Evolutionary conservation across 179 eudicot species (phyloP), one percentile per base, ranked within the genome.

Genomic region (Camellia oleifera): DNA sequence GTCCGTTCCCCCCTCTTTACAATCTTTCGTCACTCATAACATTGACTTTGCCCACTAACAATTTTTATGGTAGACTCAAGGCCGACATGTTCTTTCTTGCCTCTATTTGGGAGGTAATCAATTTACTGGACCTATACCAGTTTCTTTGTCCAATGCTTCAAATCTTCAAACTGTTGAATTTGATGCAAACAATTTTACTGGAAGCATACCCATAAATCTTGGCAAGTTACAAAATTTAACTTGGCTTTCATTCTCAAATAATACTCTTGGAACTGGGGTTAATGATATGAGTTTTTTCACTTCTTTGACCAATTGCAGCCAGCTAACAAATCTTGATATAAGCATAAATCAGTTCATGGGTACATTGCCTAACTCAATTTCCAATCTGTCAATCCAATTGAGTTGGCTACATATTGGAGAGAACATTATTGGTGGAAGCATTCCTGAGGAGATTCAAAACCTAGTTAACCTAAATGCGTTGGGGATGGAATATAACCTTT

Each of bases 381-480:
- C 81, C 79, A 78, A 83, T 60, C 69, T 86, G 1, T 86, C 88
- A 23, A 50, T 72, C 11, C 45, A 78, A n/a, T 40, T 83, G 62
- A 65, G 44, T 23, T 62, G 32, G 77, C 53, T 83, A 11, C 8
- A 40, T 4, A 18, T 78, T 7, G 82, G 77, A 9, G 0, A 3
- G 1, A 83, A 83, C 67, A 50, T 70, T 17, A 83, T 83, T 14
- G 57, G 48, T 3, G 84, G 88, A 50, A 72, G 54, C 48, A 81
- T 86, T 40, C 84, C 82, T 17, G 56, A 7, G 42, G 76, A 58
- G 5, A 72, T 86, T 44, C 45, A 69, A 60, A 82, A 66, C 56
- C 81, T 82, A 17, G 42, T 20, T 15, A 72, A 26, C 45, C 66
- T 85, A 72, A 17, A 12, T 52, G 14, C 20, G 3, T 54, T 82